Evolutionary conservation across 371 early-diverging fungal species (phyloP).

Genomic region (Funneliformis caledonium): DNA sequence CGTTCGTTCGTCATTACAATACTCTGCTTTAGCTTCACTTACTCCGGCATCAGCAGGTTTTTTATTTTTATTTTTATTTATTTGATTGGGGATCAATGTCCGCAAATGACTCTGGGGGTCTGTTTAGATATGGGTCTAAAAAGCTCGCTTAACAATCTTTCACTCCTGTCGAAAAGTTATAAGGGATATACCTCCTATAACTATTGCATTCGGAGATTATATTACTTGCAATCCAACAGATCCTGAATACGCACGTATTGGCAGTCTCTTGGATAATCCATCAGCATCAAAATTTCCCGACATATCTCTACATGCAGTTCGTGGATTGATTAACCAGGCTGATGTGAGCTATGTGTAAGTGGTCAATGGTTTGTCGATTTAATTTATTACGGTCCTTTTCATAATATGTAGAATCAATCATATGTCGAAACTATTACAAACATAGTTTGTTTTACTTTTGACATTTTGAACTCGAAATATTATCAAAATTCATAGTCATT

Average conservation of each 20-base stretch:
- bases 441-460: too few relatives aligned
- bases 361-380: not conserved
- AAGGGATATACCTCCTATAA: constrained; percentile 25
- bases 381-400: not conserved
- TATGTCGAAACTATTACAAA: too few relatives aligned
- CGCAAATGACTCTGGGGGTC: not conserved
- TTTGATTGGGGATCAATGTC: not conserved
- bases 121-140: not conserved
- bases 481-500: too few relatives aligned
- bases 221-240: constrained; percentile 29
- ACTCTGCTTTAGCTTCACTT: constrained; percentile 24
- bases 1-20: constrained; percentile 32
- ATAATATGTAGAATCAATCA: too few relatives aligned
- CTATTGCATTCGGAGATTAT: constrained; percentile 32
- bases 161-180: not conserved
- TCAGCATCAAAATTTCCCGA: constrained; percentile 10
- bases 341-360: constrained; percentile 42
- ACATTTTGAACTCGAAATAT: too few relatives aligned
- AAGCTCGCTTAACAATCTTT: not conserved
- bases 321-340: constrained; percentile 14
- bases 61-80: constrained; percentile 9
- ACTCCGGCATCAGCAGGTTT: constrained; percentile 38
- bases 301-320: constrained; percentile 19
- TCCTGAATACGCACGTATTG: constrained; percentile 32
- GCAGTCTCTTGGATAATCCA: constrained; percentile 5